Evolutionary conservation across 139 green algal genomes (phyloP), one percentile per base, ranked within the genome.

Genomic region (Picochlorum sp.): DNA sequence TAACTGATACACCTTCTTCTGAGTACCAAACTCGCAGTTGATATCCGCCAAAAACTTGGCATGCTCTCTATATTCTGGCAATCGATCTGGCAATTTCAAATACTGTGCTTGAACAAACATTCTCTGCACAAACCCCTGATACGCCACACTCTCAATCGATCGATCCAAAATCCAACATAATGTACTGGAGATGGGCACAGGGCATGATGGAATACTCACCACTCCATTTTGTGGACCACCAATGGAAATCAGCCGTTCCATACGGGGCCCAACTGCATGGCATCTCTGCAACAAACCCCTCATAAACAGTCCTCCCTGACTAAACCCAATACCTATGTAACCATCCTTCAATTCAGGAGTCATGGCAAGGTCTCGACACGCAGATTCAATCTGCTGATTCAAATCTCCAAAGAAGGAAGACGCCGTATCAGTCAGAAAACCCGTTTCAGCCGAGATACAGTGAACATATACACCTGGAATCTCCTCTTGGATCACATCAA

Each of bases 91-190:
- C 16, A 71, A 79, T 79, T 90, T 91, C 68, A 90, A 88, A 71
- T 94, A 95, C 71, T 95, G 89, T 2, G 89, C 89, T 66, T 95
- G 89, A 8, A 96, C 74, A 3, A 95, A 58, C 41, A 85, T 75
- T 28, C 78, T 60, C 6, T 84, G 71, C 13, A 95, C 73, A 60
- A 65, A 88, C 5, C 77, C 67, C 26, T 80, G 65, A 74, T 95
- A 95, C 9, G 81, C 89, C 3, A 87, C 89, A 20, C 49, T 47
- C 2, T 57, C 72, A 24, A 92, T 37, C 9, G 89, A 23, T n/a
- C 56, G 13, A 61, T 81, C 68, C 65, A 81, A 74, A 21, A 59
- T 8, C 26, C n/a, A 37, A 65, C 80, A 86, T 20, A 37, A 63
- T 1, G 64, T 26, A 28, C 58, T 62, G 16, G 77, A 54, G 7